These are phyloP conservation scores for Paralagenidium karlingii DNA, from an alignment of 352 stramenopile species.

Conservation along the genomic window DNA sequence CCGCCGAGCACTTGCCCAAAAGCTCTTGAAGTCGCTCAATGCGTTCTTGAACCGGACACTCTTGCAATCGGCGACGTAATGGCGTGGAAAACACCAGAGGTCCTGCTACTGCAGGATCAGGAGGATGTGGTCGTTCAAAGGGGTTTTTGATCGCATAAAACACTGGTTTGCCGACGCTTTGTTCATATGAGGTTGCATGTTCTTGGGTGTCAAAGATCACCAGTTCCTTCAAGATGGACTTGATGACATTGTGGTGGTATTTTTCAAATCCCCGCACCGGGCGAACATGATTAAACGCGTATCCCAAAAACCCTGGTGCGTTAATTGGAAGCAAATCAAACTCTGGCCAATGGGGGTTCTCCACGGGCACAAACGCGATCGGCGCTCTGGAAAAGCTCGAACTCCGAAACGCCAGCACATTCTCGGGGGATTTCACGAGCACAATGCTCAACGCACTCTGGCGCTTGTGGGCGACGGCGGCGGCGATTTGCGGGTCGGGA, in stretches of 20 bases:
- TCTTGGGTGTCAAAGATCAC: conserved; percentile 55
- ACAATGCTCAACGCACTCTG: conserved; percentile 53
- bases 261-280: conserved; percentile 42
- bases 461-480: conserved; percentile 37
- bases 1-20: no score
- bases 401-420: conserved; percentile 49
- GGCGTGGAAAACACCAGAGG: conserved; percentile 46
- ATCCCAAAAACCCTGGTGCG: conserved; percentile 46
- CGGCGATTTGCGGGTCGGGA: conserved; percentile 27
- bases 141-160: conserved; percentile 36
- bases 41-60: conserved; percentile 26
- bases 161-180: conserved; percentile 14
- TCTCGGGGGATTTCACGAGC: conserved; percentile 30
- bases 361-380: conserved; percentile 53
- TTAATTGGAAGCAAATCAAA: conserved; percentile 26
- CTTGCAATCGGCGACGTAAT: conserved; percentile 23
- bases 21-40: conserved; percentile 15
- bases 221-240: conserved; percentile 62
- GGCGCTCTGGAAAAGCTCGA: conserved; percentile 26
- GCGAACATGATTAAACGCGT: conserved; percentile 50
- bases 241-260: conserved; percentile 49
- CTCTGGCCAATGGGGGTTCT: conserved; percentile 55
- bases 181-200: conserved; percentile 27
- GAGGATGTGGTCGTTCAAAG: conserved; percentile 7
- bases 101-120: conserved; percentile 2